Conservation (phyloP, 2,329 filamentous ascomycete species). For the Helotiales sp. region DNA sequence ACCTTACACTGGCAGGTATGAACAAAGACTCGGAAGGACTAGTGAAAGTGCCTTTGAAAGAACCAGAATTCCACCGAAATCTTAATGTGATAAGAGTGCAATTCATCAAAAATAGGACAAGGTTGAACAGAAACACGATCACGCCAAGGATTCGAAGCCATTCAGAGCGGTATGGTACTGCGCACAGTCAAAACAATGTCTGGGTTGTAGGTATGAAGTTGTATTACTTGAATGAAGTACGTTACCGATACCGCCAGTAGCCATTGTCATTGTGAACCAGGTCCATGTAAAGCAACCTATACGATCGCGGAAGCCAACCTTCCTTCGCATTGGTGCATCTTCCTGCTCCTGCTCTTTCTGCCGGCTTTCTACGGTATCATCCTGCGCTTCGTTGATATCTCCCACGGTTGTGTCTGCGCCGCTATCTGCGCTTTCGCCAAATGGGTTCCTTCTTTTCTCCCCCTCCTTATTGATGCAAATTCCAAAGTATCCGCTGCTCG, state of each 20-base stretch:
- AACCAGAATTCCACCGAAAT: slow-evolving; percentile 69
- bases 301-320: slow-evolving; percentile 47
- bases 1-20: slow-evolving; percentile 64
- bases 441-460: slow-evolving; percentile 12
- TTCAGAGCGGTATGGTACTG: slow-evolving; percentile 52
- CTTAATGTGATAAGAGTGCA: slow-evolving; percentile 64
- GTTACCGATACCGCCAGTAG: slow-evolving; percentile 57
- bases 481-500: slow-evolving; percentile 11
- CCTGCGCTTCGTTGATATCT: background rate
- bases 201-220: background rate
- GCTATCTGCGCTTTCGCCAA: background rate
- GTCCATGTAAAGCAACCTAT: slow-evolving; percentile 66
- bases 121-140: slow-evolving; percentile 62
- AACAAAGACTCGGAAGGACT: slow-evolving; percentile 81
- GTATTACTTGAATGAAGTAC: slow-evolving; percentile 53
- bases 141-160: slow-evolving; percentile 61
- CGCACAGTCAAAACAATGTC: slow-evolving; percentile 17
- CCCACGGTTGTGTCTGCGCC: background rate
- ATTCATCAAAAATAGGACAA: slow-evolving; percentile 62
- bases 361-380: background rate
- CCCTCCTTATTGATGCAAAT: slow-evolving; percentile 2
- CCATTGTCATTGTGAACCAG: slow-evolving; percentile 65
- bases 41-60: slow-evolving; percentile 68
- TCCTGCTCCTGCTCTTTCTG: background rate
- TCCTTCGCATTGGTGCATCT: background rate